Percentiles rank a stretch among this genome's conserved stretches.
Conservation (phyloP, 106 monocot genomes). For the Dendrobium officinale region DNA sequence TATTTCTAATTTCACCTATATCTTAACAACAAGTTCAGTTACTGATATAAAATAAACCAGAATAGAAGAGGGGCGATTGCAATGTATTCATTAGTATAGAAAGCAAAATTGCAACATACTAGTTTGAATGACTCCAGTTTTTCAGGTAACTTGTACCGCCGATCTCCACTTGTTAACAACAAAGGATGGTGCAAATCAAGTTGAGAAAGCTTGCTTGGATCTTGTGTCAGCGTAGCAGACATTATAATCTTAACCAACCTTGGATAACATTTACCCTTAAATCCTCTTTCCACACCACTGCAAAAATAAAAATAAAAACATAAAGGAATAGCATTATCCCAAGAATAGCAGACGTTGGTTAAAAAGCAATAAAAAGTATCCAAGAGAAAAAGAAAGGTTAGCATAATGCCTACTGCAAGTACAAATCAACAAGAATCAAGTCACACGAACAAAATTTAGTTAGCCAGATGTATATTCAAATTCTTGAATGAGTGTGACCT, state of each 20-base stretch:
- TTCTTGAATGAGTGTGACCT: neutral
- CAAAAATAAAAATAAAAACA: neutral
- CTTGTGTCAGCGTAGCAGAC: constrained; percentile 90
- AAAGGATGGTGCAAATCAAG: constrained; percentile 82
- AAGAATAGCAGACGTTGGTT: neutral
- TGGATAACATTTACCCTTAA: constrained; percentile 56
- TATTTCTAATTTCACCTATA: neutral
- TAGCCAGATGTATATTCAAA: neutral
- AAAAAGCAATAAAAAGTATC: neutral
- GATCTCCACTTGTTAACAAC: constrained; percentile 62
- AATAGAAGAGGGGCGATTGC: neutral
- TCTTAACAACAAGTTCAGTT: neutral
- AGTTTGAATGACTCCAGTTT: constrained; percentile 54
- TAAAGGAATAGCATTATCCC: neutral
- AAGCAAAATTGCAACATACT: constrained; percentile 27
- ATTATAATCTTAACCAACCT: constrained; percentile 76
- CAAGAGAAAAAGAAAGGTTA: neutral
- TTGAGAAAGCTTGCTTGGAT: constrained; percentile 94
- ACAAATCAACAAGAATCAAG: neutral
- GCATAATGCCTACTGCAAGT: neutral
- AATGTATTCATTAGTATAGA: constrained; percentile 1
- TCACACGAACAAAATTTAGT: neutral
- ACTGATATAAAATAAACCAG: neutral
- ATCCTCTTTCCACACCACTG: constrained; percentile 66
- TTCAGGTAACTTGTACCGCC: constrained; percentile 73